Conservation (phyloP, 2,329 filamentous ascomycete species). For the Dactylellina parvicollis region DNA sequence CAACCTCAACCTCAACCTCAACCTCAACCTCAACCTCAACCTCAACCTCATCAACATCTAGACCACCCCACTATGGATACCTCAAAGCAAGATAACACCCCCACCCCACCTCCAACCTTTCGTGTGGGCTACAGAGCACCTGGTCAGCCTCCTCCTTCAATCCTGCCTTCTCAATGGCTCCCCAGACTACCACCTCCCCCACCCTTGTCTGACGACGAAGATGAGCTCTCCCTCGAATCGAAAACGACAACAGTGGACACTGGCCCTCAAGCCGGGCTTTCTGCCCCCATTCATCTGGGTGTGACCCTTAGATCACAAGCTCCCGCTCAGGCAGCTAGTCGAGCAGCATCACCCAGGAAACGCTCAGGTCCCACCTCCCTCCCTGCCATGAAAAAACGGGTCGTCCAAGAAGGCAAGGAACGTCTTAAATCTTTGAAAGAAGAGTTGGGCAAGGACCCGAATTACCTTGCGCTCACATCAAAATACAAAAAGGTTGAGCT, state of each 20-base stretch:
- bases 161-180: too few relatives aligned
- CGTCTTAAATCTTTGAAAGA: neutral
- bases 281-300: too few relatives aligned
- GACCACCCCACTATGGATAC: neutral
- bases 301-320: too few relatives aligned
- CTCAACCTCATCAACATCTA: neutral
- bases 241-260: too few relatives aligned
- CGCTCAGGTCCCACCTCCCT: neutral
- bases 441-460: neutral
- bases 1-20: neutral
- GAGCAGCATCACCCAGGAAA: too few relatives aligned
- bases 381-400: neutral
- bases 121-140: too few relatives aligned
- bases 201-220: too few relatives aligned
- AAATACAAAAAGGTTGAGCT: slow-evolving; percentile 16
- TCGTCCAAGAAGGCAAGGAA: neutral
- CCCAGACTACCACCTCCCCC: too few relatives aligned
- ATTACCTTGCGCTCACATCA: neutral
- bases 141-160: too few relatives aligned
- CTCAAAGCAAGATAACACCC: neutral
- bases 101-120: neutral
- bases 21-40: neutral
- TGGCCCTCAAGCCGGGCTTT: too few relatives aligned
- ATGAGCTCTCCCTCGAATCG: too few relatives aligned
- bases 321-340: too few relatives aligned